Evolutionary conservation across 495 filamentous ascomycete genomes (phyloP), one percentile per base, ranked within the genome.

Genomic region (Lasiosphaeria hispida): DNA sequence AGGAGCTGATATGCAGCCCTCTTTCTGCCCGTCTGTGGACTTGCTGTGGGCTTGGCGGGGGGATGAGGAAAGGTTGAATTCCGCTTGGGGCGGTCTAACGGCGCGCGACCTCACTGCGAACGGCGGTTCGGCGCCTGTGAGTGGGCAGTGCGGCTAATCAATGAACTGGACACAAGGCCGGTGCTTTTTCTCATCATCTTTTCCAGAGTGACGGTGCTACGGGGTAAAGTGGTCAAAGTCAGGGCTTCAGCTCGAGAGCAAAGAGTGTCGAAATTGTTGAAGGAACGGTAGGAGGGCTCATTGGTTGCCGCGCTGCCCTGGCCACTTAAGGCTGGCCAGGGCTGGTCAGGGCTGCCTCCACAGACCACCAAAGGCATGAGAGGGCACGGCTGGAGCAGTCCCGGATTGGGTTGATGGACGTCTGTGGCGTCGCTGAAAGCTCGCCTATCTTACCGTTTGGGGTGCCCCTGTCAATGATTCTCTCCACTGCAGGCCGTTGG

Each of bases 361-460:
- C 53, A 44, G 23, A 2, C 23, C 2, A 30, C 23, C 23, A 30
- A 30, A 50, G 55, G 55, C 40, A 54, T 59, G 30, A 47, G 53
- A 37, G 11, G n/a, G 40, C 38, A 7, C 35, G 35, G 36, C 44
- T 33, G 48, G 58, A 58, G 57, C 14, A 30, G n/a, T 62, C 18
- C 62, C 50, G 10, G 43, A 60, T 58, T 47, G 55, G 63, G 58
- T 40, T 18, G n/a, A 19, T 10, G 13, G 34, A 35, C 36, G 33
- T 33, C 57, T 53, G 60, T 64, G 68, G 66, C 66, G 62, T 49
- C 57, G 67, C 69, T 72, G 69, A 72, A 65, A 57, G 63, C 59
- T 70, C 68, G 66, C 51, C 49, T 61, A 62, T 58, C 2, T 63
- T 66, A 40, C 69, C 67, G 41, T 36, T 64, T 68, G 36, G 47